Base-by-base conservation (phyloP, 1,284 basidiomycete genomes). In the Bondarzewia mesenterica region DNA sequence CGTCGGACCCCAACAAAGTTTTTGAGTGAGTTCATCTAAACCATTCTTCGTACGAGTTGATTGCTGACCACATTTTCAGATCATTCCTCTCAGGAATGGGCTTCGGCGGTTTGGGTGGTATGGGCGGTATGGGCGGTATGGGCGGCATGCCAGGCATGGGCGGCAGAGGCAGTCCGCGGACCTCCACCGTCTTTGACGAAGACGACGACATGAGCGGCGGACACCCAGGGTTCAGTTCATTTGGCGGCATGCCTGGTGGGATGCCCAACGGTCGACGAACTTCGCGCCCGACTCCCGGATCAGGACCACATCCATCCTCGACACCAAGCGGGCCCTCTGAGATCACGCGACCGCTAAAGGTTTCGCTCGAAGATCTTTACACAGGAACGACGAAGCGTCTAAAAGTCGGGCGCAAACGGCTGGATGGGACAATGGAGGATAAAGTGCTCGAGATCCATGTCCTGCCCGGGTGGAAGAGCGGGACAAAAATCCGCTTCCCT, bases 361-460 rank as follows among this genome's bases (percentile, higher is more conserved):
- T 96, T 25, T 80, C 93, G 0, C 75, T 99, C 5, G 83, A 93
- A 59, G 95, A 99, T 44, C 78, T 99, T n/a, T 95, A 91, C 69
- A 75, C 73, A 42, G 96, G 96, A 26, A 74, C 85, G 2, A 86
- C 84, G 23, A 99, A 98, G 67, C 89, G 84, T 57, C 78, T 99
- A 51, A 95, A 93, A 66, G 81, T 99, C 50, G 84, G 85, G 3
- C 81, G 93, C 47, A 79, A 80, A 57, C 67, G 87, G 48, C 66
- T 83, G 22, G 74, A 77, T 49, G 93, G 94, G 1, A 67, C 71
- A 12, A 84, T 80, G 12, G 93, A 96, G 64, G 91, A 95, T 55
- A 96, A 94, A 67, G 83, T 94, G 7, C 78, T 96, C 51, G 91
- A 93, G 61, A 87, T 95, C 55, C 75, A 80, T n/a, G 80, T 95